Evolutionary conservation across 2,329 filamentous ascomycete species (phyloP), one percentile per base, ranked within the genome.

Genomic region (Aspergillus alliaceus): DNA sequence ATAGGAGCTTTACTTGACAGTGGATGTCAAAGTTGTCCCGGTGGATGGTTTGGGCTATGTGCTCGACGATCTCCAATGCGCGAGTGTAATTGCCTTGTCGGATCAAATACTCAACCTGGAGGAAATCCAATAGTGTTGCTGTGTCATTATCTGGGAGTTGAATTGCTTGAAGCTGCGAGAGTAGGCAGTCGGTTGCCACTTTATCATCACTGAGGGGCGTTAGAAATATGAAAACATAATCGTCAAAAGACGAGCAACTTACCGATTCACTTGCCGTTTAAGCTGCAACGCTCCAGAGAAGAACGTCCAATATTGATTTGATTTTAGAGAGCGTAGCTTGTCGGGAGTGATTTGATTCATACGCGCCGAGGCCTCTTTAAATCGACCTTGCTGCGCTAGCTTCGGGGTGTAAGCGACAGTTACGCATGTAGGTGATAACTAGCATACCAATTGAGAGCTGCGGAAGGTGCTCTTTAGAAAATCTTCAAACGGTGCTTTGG

Each of bases 391-490:
- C 56, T 87, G 84, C 8, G 85, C 82, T 6, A 89, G 78, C 75
- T 81, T 56, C 42, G 51, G 15, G 18, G 1, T 18, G 5, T 47
- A 5, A 44, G 60, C 50, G 44, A n/a, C 32, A 51, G 35, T 32
- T 44, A 24, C 24, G 22, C 49, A n/a, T 18, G 20, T 7, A 24
- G 32, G n/a, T 12, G 15, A 25, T 12, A 39, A 3, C 25, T 14
- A 24, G 53, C 73, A 53, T 64, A 84, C 79, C 50, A 87, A 79
- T 58, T 88, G 84, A 2, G 91, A 88, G 55, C 87, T 82, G 4
- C 89, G 85, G 64, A 90, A 91, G 0, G 82, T 86, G 32, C 90
- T 84, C 64, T 89, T 90, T 31, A 97, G 80, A 50, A 86, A 83
- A 64, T 98, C 93, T 61, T 96, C 91, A 42, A 93, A 84, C 0